phyloP scores from a whole-genome alignment of 345 rosid species.

The Chamaenerion angustifolium region DNA sequence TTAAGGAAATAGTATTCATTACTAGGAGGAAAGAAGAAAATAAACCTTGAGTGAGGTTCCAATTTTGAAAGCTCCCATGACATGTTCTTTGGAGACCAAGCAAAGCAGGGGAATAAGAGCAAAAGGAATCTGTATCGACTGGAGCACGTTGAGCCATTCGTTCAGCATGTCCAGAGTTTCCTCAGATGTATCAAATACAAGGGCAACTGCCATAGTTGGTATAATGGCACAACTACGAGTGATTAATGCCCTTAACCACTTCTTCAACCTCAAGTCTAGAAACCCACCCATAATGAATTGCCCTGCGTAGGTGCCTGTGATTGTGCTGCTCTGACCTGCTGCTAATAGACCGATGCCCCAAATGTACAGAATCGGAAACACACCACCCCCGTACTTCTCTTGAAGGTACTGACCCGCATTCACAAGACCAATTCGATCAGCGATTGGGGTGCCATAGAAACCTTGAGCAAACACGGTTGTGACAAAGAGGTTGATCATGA shows the following conservation, averaged over 20 bases:
- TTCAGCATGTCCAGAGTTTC: slow-evolving; percentile 58
- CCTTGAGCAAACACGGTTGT: slow-evolving; percentile 84
- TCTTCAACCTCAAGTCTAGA: slow-evolving; percentile 70
- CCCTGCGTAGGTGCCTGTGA: slow-evolving; percentile 86
- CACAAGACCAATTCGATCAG: slow-evolving; percentile 62
- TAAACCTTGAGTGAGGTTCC: slow-evolving; percentile 60
- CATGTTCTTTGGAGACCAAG: slow-evolving; percentile 68
- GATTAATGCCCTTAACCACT: slow-evolving; percentile 87
- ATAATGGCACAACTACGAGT: slow-evolving; percentile 76
- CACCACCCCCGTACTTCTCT: slow-evolving; percentile 77
- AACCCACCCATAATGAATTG: slow-evolving; percentile 98
- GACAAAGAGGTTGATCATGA: slow-evolving; percentile 77
- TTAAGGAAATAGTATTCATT: background rate
- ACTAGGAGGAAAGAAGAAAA: background rate
- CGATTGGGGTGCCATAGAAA: slow-evolving; percentile 62
- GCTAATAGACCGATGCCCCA: slow-evolving; percentile 88
- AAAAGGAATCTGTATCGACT: slow-evolving; percentile 79
- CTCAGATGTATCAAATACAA: slow-evolving; percentile 58
- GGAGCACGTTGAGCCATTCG: slow-evolving; percentile 88
- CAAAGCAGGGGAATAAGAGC: slow-evolving; percentile 77
- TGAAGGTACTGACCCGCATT: slow-evolving; percentile 88
- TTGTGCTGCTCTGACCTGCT: slow-evolving; percentile 93
- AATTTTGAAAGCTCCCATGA: slow-evolving; percentile 79
- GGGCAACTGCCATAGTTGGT: slow-evolving; percentile 77
- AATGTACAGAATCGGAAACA: slow-evolving; percentile 77